Percentiles rank a stretch among this genome's conserved stretches.
Evolutionary conservation across 129 eudicot genomes (phyloP).

Genomic region (Chrysanthemum makinoi): DNA sequence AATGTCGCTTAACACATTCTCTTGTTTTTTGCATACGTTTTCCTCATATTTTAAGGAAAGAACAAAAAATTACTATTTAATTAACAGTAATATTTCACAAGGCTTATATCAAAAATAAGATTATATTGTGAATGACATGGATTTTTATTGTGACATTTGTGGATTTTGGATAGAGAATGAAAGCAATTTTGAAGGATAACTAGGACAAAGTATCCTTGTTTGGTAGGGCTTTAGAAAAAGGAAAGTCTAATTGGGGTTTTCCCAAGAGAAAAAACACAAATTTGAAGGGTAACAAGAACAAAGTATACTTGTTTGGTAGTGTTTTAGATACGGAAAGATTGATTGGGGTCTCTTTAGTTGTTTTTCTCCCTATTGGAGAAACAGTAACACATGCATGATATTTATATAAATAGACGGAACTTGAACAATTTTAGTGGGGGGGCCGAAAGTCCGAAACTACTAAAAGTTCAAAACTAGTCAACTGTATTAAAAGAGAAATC

Average conservation of each 20-base stretch:
- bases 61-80: too few relatives aligned
- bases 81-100: neutral
- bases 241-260: constrained; percentile 9
- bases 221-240: constrained; percentile 38
- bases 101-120: neutral
- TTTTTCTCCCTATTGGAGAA: constrained; percentile 15
- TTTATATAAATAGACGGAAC: too few relatives aligned
- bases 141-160: constrained; percentile 7
- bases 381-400: too few relatives aligned
- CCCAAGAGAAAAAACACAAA: neutral
- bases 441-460: too few relatives aligned
- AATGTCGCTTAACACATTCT: too few relatives aligned
- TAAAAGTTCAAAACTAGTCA: too few relatives aligned
- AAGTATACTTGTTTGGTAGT: constrained; percentile 38
- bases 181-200: constrained; percentile 32
- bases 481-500: too few relatives aligned
- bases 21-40: too few relatives aligned
- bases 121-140: neutral
- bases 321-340: constrained; percentile 13
- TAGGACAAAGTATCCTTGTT: constrained; percentile 35
- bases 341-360: constrained; percentile 9
- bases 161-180: constrained; percentile 22
- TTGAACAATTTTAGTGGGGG: too few relatives aligned
- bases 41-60: too few relatives aligned
- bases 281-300: constrained; percentile 36